Percentiles rank a stretch among this genome's conserved stretches.
Conservation (phyloP, 176 grass and related monocot genomes). For the Aegilops umbellulata region DNA sequence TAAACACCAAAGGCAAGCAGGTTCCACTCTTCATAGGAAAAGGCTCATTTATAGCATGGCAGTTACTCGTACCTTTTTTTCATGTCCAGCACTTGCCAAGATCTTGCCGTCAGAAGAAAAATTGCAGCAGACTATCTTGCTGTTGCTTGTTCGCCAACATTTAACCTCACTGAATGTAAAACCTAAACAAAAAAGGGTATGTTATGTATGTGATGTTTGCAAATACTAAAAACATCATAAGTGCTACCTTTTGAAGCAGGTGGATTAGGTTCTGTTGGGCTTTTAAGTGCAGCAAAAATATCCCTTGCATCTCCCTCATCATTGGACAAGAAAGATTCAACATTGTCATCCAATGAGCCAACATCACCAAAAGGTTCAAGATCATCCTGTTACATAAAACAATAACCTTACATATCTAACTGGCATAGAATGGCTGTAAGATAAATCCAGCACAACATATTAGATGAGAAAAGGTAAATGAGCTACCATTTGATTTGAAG, state of each 20-base stretch:
- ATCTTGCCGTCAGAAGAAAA: conserved; percentile 96
- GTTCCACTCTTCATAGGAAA: conserved; percentile 1
- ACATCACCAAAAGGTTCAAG: conserved; percentile 92
- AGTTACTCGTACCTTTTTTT: conserved; percentile 73
- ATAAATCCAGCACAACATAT: conserved; percentile 2
- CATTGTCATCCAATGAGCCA: conserved; percentile 92
- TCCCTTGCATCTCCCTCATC: conserved; percentile 84
- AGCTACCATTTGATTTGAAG: conserved; percentile 98
- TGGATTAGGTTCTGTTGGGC: conserved; percentile 61
- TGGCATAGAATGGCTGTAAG: conserved; percentile 12
- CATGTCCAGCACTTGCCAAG: conserved; percentile 95
- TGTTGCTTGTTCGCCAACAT: conserved; percentile 82
- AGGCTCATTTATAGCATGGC: conserved; percentile 6
- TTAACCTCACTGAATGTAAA: conserved; percentile 87
- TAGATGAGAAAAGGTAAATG: conserved; percentile 34
- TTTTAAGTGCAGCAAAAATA: conserved; percentile 88
- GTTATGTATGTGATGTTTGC: conserved; percentile 2
- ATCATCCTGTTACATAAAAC: conserved; percentile 72
- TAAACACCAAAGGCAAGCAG: conserved; percentile 14
- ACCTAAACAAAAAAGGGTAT: conserved; percentile 42
- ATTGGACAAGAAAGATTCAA: conserved; percentile 96
- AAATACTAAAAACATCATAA: not conserved
- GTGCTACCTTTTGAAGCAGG: conserved; percentile 61
- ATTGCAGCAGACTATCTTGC: conserved; percentile 92
- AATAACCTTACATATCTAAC: conserved; percentile 14